Base-by-base conservation (phyloP, 768 basidiomycete genomes). In the Boletus pseudo-olivaceus region DNA sequence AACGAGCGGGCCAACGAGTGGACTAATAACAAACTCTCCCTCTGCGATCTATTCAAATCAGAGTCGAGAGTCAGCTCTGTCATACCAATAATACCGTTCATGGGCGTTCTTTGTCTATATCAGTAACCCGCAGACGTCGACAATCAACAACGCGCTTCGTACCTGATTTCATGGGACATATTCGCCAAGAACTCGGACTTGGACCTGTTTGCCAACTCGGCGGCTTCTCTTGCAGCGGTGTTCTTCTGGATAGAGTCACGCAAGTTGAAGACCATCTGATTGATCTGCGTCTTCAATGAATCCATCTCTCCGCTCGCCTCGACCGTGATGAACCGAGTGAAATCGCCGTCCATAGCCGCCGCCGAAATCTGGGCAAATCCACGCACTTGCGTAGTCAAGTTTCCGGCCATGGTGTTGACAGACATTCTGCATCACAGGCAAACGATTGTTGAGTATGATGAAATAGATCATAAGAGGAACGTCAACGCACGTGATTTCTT, bases 51-150 rank as follows among this genome's bases (percentile, higher is more conserved):
- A 56, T 94, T 97, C 61, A 99, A 73, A 68, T 99, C 97, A 41
- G 90, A 93, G 66, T 99, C 97, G 20, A 99, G 84, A 10, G 97
- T 98, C 53, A 99, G 75, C 72, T 96, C 94, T 26, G 96, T 99
- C 94, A 99, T 94, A n/a, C 96, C 96, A 61, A 99, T 98, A 71
- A 99, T 99, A 66, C 97, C 96, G 67, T 98, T 99, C 96, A 98
- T 99, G 0, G 97, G 97, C 23, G 97, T 98, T 69, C 96, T 93
- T 66, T n/a, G 29, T 42, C 15, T 47, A 47, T 30, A 46, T 67
- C 56, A 58, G 41, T 45, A 39, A 49, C 27, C 29, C n/a, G 44
- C 30, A 7, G 53, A 45, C 53, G 55, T 6, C 34, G 42, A 51
- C 27, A 39, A 40, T 30, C 15, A 43, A 2, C 12, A 44, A 29